These are phyloP conservation scores for Pholiota conissans DNA, from an alignment of 768 basidiomycete species.

Conservation along the genomic window DNA sequence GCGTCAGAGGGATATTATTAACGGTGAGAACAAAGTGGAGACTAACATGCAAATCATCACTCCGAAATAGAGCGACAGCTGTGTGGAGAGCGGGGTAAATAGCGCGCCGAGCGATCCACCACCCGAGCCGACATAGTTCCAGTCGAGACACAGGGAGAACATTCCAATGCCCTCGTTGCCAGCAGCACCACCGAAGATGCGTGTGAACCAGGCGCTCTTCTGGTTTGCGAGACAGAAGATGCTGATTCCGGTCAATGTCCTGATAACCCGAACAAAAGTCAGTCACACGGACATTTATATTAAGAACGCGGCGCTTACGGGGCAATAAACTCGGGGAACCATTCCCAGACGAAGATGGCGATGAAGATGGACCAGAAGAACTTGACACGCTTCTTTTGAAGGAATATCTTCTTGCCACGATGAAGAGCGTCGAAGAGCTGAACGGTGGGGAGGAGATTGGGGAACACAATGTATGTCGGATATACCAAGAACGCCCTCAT, in stretches of 20 bases:
- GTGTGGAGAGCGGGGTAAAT: slow-evolving; percentile 55
- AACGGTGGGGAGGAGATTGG: slow-evolving; percentile 33
- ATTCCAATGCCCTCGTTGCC: slow-evolving; percentile 65
- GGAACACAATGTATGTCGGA: slow-evolving; percentile 49
- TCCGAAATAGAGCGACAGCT: slow-evolving; percentile 50
- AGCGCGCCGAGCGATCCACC: slow-evolving; percentile 45
- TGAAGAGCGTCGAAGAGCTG: slow-evolving; percentile 47
- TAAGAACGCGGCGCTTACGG: slow-evolving; percentile 26
- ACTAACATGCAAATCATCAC: slow-evolving; percentile 52
- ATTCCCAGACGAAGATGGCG: slow-evolving; percentile 56
- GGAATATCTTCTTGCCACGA: slow-evolving; percentile 39
- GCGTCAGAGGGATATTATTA: not conserved
- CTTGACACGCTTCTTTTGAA: slow-evolving; percentile 54
- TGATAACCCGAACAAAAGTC: slow-evolving; percentile 19
- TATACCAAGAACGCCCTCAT: slow-evolving; percentile 55
- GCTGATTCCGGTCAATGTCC: slow-evolving; percentile 57
- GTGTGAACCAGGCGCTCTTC: slow-evolving; percentile 48
- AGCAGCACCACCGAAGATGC: slow-evolving; percentile 54
- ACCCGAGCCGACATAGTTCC: slow-evolving; percentile 55
- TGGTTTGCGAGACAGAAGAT: slow-evolving; percentile 56
- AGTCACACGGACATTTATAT: not conserved
- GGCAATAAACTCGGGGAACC: slow-evolving; percentile 53
- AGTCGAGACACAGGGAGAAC: slow-evolving; percentile 60
- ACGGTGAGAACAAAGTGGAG: slow-evolving; percentile 7
- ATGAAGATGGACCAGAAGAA: slow-evolving; percentile 57